These are phyloP conservation scores for Trametopsis cervina DNA, from an alignment of 768 basidiomycete species.

Conservation along the genomic window DNA sequence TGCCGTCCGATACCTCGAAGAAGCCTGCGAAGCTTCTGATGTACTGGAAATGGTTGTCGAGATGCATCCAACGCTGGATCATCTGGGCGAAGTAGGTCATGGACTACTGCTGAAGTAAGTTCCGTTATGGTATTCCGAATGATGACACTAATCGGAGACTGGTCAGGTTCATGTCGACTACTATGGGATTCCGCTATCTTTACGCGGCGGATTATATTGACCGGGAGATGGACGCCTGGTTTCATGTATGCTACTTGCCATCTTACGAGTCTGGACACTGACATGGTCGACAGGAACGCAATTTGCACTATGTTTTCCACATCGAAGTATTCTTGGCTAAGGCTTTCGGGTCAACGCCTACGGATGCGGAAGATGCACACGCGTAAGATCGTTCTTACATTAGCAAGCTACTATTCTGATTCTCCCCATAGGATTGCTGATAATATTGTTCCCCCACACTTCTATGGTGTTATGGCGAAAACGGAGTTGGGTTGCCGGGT, in stretches of 20 bases:
- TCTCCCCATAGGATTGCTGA: conserved; percentile 55
- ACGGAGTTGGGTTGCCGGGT: conserved; percentile 93
- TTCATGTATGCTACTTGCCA: conserved; percentile 54
- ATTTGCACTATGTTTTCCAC: conserved; percentile 87
- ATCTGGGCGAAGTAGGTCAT: conserved; percentile 90
- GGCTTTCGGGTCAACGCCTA: conserved; percentile 50
- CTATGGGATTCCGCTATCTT: conserved; percentile 88
- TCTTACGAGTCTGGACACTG: not conserved
- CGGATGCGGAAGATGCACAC: conserved; percentile 55
- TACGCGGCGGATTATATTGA: conserved; percentile 91
- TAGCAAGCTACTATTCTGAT: not conserved
- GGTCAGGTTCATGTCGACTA: conserved; percentile 85
- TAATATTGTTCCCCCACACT: conserved; percentile 87
- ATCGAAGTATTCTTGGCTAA: conserved; percentile 88
- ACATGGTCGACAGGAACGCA: conserved; percentile 68
- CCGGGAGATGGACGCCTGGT: conserved; percentile 94
- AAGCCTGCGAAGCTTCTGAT: conserved; percentile 80
- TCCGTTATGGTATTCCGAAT: too few species aligned
- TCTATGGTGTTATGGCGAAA: conserved; percentile 97
- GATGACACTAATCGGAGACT: too few species aligned
- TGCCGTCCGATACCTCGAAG: conserved; percentile 84
- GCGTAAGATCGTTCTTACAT: conserved; percentile 29
- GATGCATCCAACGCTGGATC: conserved; percentile 92
- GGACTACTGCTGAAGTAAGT: conserved; percentile 78
- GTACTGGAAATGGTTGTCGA: conserved; percentile 86